Percentiles rank a stretch among this genome's conserved stretches.
Evolutionary conservation across 805 yeast genomes (phyloP).

Genomic region (Barnettozyma sucrosica): DNA sequence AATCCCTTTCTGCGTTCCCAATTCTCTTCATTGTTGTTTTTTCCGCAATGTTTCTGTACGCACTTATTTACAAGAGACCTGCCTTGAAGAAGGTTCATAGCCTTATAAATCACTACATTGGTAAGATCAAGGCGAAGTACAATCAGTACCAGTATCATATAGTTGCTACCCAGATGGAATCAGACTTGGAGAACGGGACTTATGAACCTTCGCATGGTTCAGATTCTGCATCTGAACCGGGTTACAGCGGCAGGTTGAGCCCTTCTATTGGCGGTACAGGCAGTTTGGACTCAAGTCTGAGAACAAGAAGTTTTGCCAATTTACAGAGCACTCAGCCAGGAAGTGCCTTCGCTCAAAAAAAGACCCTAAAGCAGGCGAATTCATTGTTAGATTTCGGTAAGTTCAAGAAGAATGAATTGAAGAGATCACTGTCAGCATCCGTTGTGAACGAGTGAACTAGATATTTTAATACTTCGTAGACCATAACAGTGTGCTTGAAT

Average conservation of each 20-base stretch:
- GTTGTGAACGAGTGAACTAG: not conserved
- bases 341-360: constrained; percentile 12
- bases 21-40: constrained; percentile 5
- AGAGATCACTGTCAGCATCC: constrained; percentile 2
- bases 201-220: not conserved
- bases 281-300: constrained; percentile 11
- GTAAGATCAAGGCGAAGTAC: constrained; percentile 14
- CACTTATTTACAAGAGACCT: constrained; percentile 11
- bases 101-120: constrained; percentile 11
- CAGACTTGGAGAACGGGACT: constrained; percentile 22
- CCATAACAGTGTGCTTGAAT: no score
- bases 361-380: constrained; percentile 10
- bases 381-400: constrained; percentile 21
- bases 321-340: constrained; percentile 5
- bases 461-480: not conserved
- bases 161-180: constrained; percentile 13
- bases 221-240: constrained; percentile 2
- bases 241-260: constrained; percentile 19
- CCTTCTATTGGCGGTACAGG: constrained; percentile 17
- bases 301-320: constrained; percentile 24
- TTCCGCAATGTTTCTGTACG: constrained; percentile 8
- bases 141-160: constrained; percentile 18
- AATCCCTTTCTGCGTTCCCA: constrained; percentile 5
- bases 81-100: constrained; percentile 14
- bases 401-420: constrained; percentile 12